phyloP scores from a whole-genome alignment of 768 basidiomycete species.

The Inosperma sp. region DNA sequence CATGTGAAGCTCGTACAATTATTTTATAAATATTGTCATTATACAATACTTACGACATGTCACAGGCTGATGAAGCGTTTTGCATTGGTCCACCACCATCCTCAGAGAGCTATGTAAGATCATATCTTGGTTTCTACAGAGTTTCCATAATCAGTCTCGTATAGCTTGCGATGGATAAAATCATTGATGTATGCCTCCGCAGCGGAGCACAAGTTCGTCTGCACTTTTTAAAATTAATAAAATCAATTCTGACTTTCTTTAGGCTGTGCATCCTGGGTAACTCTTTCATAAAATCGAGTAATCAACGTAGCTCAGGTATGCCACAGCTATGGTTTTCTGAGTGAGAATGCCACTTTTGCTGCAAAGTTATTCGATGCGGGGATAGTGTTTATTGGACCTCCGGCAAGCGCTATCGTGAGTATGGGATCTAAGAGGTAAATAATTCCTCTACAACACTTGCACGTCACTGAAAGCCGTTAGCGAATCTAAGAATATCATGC shows the following conservation, averaged over 20 bases:
- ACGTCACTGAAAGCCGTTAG: constrained; percentile 23
- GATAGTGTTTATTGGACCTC: constrained; percentile 88
- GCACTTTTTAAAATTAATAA: neutral
- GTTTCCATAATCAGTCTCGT: neutral
- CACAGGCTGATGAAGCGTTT: constrained; percentile 79
- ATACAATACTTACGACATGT: constrained; percentile 2
- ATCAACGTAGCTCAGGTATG: constrained; percentile 5
- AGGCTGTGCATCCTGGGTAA: constrained; percentile 94
- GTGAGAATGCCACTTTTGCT: constrained; percentile 85
- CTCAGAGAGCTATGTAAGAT: constrained; percentile 79
- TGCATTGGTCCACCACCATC: constrained; percentile 92
- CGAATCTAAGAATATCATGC: constrained; percentile 96
- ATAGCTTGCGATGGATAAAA: constrained; percentile 83
- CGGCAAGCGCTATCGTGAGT: constrained; percentile 78
- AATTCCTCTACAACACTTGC: neutral
- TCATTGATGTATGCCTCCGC: constrained; percentile 73
- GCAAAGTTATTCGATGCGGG: constrained; percentile 69
- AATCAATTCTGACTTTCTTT: constrained; percentile 5
- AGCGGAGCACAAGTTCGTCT: constrained; percentile 77
- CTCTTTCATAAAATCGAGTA: neutral
- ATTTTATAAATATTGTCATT: neutral
- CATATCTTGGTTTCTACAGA: neutral
- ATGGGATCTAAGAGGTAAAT: constrained; percentile 93
- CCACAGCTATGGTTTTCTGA: constrained; percentile 79
- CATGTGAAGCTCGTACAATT: constrained; percentile 72